Conservation (phyloP, 306 rosid genomes). For the Citrullus mucosospermus region DNA sequence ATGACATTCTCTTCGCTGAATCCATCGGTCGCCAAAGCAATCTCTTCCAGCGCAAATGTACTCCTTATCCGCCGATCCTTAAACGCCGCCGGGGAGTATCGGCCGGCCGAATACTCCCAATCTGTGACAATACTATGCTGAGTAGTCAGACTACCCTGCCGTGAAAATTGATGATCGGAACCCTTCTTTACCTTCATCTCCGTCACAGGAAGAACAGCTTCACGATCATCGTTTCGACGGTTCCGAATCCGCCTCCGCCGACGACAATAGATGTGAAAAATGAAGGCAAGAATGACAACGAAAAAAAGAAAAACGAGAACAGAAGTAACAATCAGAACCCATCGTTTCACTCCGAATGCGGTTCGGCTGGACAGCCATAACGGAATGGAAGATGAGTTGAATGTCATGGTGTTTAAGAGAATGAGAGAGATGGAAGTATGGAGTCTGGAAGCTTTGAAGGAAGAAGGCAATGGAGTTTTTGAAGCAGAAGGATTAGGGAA, state of each 20-base stretch:
- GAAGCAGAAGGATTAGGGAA: background rate
- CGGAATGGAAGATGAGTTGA: constrained; percentile 7
- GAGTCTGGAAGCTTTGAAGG: background rate
- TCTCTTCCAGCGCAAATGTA: constrained; percentile 24
- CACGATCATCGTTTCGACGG: background rate
- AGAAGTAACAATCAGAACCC: constrained; percentile 23
- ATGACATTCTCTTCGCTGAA: constrained; percentile 29
- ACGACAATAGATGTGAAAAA: constrained; percentile 6
- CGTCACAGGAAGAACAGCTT: background rate
- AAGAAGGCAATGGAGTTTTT: background rate
- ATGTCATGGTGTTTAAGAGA: background rate
- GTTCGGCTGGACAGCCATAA: constrained; percentile 17
- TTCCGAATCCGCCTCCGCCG: constrained; percentile 13
- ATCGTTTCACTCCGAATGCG: constrained; percentile 24
- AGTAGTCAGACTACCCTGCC: background rate
- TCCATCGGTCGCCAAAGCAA: constrained; percentile 35
- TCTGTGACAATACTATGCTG: constrained; percentile 5
- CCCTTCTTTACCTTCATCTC: background rate
- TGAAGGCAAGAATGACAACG: constrained; percentile 1
- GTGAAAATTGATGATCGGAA: background rate
- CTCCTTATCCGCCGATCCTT: constrained; percentile 19
- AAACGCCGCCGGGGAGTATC: background rate
- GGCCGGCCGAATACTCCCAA: constrained; percentile 4
- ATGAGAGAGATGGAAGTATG: background rate
- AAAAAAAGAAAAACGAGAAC: constrained; percentile 1